A percentile compares a stretch with the other conserved stretches of the same genome.
Evolutionary conservation across 257 asterid genomes (phyloP).

Genomic region (Solanum piurae): DNA sequence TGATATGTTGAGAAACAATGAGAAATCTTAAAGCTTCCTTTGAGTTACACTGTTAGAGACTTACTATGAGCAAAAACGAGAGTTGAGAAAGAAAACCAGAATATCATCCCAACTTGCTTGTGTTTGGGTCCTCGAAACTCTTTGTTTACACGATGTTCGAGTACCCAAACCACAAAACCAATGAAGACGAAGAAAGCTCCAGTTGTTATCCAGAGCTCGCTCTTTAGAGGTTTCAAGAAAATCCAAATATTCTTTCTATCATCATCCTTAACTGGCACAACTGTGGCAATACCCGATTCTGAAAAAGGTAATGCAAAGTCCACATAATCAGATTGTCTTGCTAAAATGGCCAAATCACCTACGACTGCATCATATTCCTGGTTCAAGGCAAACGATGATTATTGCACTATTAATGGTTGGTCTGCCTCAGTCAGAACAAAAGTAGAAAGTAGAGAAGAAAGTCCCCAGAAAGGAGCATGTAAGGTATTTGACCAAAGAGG

Average conservation of each 20-base stretch:
- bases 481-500: background rate
- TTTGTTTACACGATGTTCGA: constrained; percentile 27
- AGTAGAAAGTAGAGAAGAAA: background rate
- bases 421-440: background rate
- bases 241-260: constrained; percentile 19
- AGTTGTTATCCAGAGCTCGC: constrained; percentile 27
- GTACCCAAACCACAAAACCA: constrained; percentile 31
- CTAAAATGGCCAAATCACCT: constrained; percentile 30
- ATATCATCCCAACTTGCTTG: constrained; percentile 21
- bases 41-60: no score
- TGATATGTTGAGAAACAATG: background rate
- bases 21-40: background rate
- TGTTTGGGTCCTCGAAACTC: constrained; percentile 32
- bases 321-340: constrained; percentile 13
- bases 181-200: constrained; percentile 16
- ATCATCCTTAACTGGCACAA: constrained; percentile 22
- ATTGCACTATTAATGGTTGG: background rate
- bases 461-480: background rate
- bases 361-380: constrained; percentile 13
- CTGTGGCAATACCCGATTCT: constrained; percentile 21
- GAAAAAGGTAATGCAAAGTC: constrained; percentile 26
- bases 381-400: background rate
- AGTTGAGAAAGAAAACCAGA: no score
- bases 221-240: constrained; percentile 25
- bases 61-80: no score